Conservation (phyloP, 345 rosid species). For the Eucalyptus regnans region DNA sequence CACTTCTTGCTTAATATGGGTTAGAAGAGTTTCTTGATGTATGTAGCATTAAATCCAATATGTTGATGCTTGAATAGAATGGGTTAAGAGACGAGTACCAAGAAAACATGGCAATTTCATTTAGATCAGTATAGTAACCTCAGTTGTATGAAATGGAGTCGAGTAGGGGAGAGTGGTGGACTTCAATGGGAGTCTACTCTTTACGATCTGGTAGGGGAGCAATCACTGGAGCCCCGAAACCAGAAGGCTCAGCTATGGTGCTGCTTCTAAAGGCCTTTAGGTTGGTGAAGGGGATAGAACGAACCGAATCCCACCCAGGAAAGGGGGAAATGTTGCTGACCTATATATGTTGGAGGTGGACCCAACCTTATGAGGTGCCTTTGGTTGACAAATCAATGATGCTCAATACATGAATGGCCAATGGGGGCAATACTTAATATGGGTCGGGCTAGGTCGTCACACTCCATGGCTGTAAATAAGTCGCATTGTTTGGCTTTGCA, state of each 20-base stretch:
- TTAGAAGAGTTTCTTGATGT: not conserved
- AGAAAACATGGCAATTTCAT: not conserved
- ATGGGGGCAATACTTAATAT: not conserved
- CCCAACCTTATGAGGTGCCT: not conserved
- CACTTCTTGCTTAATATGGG: not conserved
- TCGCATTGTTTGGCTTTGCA: not conserved
- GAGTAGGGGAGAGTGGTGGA: not conserved
- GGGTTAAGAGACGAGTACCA: not conserved
- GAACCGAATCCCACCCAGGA: not conserved
- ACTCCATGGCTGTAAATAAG: not conserved
- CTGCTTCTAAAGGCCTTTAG: not conserved
- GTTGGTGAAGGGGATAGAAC: not conserved
- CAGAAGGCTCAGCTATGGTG: not conserved
- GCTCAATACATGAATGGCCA: not conserved
- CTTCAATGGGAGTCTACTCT: not conserved
- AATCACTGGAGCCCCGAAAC: not conserved
- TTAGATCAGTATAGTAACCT: not conserved
- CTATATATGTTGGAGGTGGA: not conserved
- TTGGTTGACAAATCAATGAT: not conserved
- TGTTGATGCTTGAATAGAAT: not conserved
- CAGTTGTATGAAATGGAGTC: not conserved
- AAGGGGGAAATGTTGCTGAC: not conserved
- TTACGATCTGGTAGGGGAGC: not conserved
- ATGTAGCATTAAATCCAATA: not conserved
- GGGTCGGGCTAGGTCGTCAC: not conserved